Base-by-base conservation (phyloP, 768 basidiomycete species). In the Kwoniella mangroviensis region DNA sequence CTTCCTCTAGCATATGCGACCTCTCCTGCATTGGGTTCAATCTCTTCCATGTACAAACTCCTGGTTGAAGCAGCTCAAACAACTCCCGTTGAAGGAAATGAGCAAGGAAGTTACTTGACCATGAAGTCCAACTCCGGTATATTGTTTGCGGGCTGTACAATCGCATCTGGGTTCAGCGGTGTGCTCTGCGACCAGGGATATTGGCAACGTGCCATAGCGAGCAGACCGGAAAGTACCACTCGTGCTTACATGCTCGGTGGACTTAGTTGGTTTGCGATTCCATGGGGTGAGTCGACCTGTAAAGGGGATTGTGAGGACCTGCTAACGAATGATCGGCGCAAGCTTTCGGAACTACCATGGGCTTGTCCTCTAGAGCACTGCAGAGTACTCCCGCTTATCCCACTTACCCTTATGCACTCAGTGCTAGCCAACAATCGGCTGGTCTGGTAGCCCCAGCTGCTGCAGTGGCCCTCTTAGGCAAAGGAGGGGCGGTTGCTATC, bases 181-280 rank as follows among this genome's bases (percentile, higher is more conserved):
- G 26, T 67, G 41, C 54, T 63, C 63, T 71, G 75, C 42, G 74
- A 73, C 55, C 74, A 71, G 55, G 76, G 83, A 24, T 88, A 88
- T 69, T 88, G 87, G 87, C 88, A 88, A 75, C 81, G 87, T 24
- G 85, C 84, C 40, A 84, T 85, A 61, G 84, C 85, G 2, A 82
- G 79, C 45, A 73, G 84, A 40, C 84, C 84, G 12, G 74, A 79
- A 54, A 82, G 77, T n/a, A 83, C 84, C 2, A 84, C 82, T 28
- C 79, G 76, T 9, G 69, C 57, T 19, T 71, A 87, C 85, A 87
- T 88, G 85, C 83, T 88, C 40, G 88, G 88, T 3, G 88, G 87
- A 5, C 76, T 88, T 41, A 87, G 88, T 1, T 88, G 88, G 88
- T 86, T 87, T 62, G 85, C 86, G 4, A 85, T 87, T n/a, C 87